Evolutionary conservation across 192 early-diverging fungal genomes (phyloP), one percentile per base, ranked within the genome.

Genomic region (Gigaspora rosea): DNA sequence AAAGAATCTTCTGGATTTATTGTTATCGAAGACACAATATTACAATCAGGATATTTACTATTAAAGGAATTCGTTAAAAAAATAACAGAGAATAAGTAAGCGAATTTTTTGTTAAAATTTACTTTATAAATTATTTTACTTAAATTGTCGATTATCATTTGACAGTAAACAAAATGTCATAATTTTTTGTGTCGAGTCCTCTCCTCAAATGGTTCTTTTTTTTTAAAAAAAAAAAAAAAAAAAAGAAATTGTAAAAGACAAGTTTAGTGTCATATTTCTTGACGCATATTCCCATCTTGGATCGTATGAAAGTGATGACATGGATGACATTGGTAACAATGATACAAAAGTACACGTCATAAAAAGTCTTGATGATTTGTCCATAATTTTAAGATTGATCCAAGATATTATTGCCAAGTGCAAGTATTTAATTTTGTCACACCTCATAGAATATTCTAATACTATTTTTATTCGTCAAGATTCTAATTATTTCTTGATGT

Each of bases 1-100:
- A 68, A 68, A 68, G 66, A 68, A 22, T 49, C 41, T 22, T 20
- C 46, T 22, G 35, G 35, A 0, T 49, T 68, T 8, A 13, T 68
- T 22, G 15, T 68, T 22, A 68, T 68, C 18, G 46, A 68, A 68
- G 66, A 68, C 22, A 68, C 66, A 50, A 50, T 68, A n/a, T 50
- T 49, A 22, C 66, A 68, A 47, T 68, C 66, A 8, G 66, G 66
- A 8, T 68, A 68, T 68, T 11, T 49, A 49, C 4, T 68, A 68
- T 22, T 49, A 47, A 47, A 49, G 15, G 66, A 68, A 68, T 68
- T 68, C 49, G 35, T 68, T 6, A 68, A 68, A 68, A 22, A 27
- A 27, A 10, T 50, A 22, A 47, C 66, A 47, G 22, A 3, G 8
- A 68, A 68, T 10, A 18, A 65, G 63, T 27, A 27, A 27, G 27